These are phyloP conservation scores for Leishmania amazonensis DNA, from an alignment of 208 protist genomes.

Conservation along the genomic window DNA sequence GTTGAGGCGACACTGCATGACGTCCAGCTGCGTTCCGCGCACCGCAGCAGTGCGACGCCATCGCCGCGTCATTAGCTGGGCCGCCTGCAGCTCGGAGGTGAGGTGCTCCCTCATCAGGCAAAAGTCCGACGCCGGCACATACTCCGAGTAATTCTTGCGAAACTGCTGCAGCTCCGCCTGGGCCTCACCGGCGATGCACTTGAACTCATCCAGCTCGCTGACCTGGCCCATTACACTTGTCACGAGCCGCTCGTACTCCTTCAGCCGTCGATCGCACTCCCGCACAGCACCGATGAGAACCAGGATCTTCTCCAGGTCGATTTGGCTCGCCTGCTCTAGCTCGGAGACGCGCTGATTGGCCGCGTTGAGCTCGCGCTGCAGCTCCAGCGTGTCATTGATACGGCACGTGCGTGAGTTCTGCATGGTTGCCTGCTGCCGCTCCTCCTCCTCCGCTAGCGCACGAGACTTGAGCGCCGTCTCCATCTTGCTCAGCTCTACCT, in stretches of 20 bases:
- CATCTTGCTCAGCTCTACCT: slow-evolving; percentile 42
- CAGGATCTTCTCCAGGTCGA: slow-evolving; percentile 79
- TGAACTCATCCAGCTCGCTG: slow-evolving; percentile 78
- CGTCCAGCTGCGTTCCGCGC: slow-evolving; percentile 79
- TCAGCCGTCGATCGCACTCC: slow-evolving; percentile 76
- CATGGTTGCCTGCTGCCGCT: background rate
- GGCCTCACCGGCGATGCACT: slow-evolving; percentile 73
- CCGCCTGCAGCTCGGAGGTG: slow-evolving; percentile 48
- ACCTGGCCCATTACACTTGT: slow-evolving; percentile 47
- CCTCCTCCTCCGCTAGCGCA: slow-evolving; percentile 21
- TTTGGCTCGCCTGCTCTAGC: slow-evolving; percentile 54
- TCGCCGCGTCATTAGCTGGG: slow-evolving; percentile 50
- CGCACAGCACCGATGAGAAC: slow-evolving; percentile 75
- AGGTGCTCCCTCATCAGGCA: slow-evolving; percentile 75
- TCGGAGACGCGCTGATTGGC: slow-evolving; percentile 43
- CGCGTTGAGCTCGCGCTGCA: slow-evolving; percentile 39
- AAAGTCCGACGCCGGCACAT: slow-evolving; percentile 69
- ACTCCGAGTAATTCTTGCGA: slow-evolving; percentile 66
- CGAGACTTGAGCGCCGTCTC: slow-evolving; percentile 32
- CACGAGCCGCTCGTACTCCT: slow-evolving; percentile 61
- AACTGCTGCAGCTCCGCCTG: slow-evolving; percentile 75
- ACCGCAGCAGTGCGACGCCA: slow-evolving; percentile 78
- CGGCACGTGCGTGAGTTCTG: slow-evolving; percentile 8
- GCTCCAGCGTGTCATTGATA: slow-evolving; percentile 25
- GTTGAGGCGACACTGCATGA: slow-evolving; percentile 62